Evolutionary conservation across 1,284 basidiomycete species (phyloP), one percentile per base, ranked within the genome.

Genomic region (Singerocomus inundabilis): DNA sequence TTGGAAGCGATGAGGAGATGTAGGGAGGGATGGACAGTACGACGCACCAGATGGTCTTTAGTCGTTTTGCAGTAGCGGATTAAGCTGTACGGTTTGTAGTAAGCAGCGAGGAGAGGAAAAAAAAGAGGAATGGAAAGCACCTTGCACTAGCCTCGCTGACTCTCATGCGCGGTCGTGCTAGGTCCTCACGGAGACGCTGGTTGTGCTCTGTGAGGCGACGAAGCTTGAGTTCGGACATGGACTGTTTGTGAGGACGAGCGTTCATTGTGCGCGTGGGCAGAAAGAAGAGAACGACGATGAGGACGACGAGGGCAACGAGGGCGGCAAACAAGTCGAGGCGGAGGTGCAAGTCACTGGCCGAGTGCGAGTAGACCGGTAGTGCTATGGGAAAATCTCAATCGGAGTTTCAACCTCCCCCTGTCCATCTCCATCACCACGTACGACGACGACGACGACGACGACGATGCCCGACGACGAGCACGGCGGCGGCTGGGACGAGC

Each of bases 141-240:
- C 77, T 81, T 51, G 80, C 73, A 58, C 81, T 83, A 24, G 89
- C 90, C 68, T 92, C 89, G 58, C 84, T 87, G 44, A 91, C 85
- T 44, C 81, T 74, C 60, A 89, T 80, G 48, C 89, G 73, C 18
- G 87, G 88, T 45, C 90, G 72, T 10, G 82, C 80, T 21, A 92
- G 75, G 62, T 92, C 90, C 62, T 91, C 90, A 56, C 79, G 72
- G 55, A 92, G 71, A 30, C 89, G 74, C 57, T 81, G 77, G 63
- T 91, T 92, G 72, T 92, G 88, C 70, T 92, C 90, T 18, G 81
- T 81, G 56, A 92, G 73, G 35, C 90, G 75, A 26, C 90, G 79
- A 46, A 91, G 82, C 75, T 90, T 91, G 68, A 92, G 81, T 75
- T 92, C 89, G 45, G 82, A 83, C 86, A 91, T 89, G 58, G 81